These are phyloP conservation scores for Pneumocystis canis DNA, from an alignment of 1,139 yeast genomes.

Conservation along the genomic window DNA sequence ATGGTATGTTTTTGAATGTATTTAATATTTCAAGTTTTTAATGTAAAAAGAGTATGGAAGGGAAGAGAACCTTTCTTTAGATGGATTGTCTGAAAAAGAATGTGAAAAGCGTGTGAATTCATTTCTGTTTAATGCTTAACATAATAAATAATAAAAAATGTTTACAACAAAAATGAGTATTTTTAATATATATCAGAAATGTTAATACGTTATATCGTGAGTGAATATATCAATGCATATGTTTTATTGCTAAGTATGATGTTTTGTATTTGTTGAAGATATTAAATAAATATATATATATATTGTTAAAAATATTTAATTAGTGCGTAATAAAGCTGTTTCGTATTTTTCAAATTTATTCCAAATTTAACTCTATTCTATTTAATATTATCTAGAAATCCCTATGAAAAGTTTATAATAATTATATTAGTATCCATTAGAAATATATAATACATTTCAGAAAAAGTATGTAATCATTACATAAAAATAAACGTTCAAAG, in stretches of 20 bases:
- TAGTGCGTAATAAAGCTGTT: no score
- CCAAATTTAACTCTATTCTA: not conserved
- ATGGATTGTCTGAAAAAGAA: not conserved
- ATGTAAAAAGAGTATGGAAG: not conserved
- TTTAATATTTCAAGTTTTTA: not conserved
- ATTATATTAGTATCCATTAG: not conserved
- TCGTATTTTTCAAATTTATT: not conserved
- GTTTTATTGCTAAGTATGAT: no score
- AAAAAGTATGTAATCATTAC: not conserved
- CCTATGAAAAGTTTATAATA: not conserved
- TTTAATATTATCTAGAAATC: not conserved
- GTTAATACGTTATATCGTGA: not conserved
- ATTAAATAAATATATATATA: no score
- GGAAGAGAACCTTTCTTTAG: not conserved
- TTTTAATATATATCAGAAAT: not conserved
- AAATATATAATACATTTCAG: not conserved
- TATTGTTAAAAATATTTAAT: no score
- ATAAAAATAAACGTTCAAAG: not conserved
- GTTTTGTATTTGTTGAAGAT: no score
- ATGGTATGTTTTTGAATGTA: constrained; percentile 23
- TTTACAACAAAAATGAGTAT: not conserved
- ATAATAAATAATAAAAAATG: not conserved
- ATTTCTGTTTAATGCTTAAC: not conserved
- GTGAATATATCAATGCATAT: not conserved
- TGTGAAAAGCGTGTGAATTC: not conserved